phyloP scores from a whole-genome alignment of 2,329 filamentous ascomycete species.

The Daldinia sp. region DNA sequence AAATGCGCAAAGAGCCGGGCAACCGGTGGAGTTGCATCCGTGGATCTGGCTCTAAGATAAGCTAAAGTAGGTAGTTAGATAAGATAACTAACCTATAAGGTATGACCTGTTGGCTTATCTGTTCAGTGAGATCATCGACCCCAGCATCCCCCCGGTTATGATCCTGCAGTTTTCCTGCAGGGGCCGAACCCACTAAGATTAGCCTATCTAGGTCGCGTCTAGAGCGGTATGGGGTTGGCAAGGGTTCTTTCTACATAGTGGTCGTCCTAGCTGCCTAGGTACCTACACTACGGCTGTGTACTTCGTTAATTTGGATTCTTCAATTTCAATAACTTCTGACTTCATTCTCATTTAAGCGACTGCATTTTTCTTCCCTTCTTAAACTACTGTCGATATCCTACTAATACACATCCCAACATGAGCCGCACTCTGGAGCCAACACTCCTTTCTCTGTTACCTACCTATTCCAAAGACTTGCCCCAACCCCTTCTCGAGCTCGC shows the following conservation, averaged over 20 bases:
- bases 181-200: slow-evolving; percentile 22
- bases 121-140: slow-evolving; percentile 15
- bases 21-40: slow-evolving; percentile 7
- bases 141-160: slow-evolving; percentile 13
- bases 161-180: slow-evolving; percentile 26
- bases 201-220: slow-evolving; percentile 14
- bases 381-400: background rate
- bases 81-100: too few relatives aligned
- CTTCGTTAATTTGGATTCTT: slow-evolving; percentile 10
- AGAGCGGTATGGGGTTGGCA: slow-evolving; percentile 6
- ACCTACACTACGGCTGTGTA: background rate
- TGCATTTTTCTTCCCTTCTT: background rate
- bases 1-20: background rate
- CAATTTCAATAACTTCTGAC: slow-evolving; percentile 2
- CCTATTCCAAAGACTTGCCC: slow-evolving; percentile 72
- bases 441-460: slow-evolving; percentile 77
- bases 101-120: too few relatives aligned
- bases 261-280: slow-evolving; percentile 6
- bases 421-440: slow-evolving; percentile 78
- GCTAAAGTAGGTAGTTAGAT: slow-evolving; percentile 12
- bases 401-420: slow-evolving; percentile 57
- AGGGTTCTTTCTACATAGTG: slow-evolving; percentile 16
- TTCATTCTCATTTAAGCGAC: background rate
- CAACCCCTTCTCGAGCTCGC: slow-evolving; percentile 75
- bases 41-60: slow-evolving; percentile 30